phyloP scores from a whole-genome alignment of 2,329 filamentous ascomycete genomes.

The Eurotiales sp. region DNA sequence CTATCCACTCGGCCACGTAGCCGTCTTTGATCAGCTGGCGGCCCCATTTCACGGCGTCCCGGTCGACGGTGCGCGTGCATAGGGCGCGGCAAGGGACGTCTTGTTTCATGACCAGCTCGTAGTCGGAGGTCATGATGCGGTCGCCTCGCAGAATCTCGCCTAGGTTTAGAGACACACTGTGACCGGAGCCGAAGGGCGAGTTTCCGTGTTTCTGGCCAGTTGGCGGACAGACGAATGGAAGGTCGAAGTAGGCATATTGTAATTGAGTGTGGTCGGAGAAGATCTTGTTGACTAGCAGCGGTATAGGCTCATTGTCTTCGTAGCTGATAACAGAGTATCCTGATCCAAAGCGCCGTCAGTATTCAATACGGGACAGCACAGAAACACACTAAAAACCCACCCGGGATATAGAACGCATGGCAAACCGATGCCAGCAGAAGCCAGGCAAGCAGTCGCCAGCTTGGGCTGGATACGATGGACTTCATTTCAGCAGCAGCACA shows the following conservation, averaged over 20 bases:
- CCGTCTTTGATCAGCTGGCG: conserved; percentile 70
- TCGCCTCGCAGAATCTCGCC: conserved; percentile 85
- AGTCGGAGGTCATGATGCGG: conserved; percentile 78
- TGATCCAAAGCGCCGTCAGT: conserved; percentile 35
- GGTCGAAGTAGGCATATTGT: conserved; percentile 87
- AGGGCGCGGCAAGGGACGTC: conserved; percentile 70
- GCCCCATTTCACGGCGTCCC: conserved; percentile 63
- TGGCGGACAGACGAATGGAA: conserved; percentile 81
- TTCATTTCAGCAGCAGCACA: conserved; percentile 18
- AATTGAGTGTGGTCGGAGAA: conserved; percentile 85
- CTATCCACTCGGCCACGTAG: conserved; percentile 90
- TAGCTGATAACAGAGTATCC: conserved; percentile 84
- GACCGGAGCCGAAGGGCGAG: conserved; percentile 67
- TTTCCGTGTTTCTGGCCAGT: conserved; percentile 64
- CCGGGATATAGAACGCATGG: conserved; percentile 80
- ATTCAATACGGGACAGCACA: not conserved
- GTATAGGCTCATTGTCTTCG: conserved; percentile 69
- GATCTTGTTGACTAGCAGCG: conserved; percentile 86
- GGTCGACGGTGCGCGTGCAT: conserved; percentile 65
- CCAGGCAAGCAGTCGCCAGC: conserved; percentile 25
- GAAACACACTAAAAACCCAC: conserved; percentile 49
- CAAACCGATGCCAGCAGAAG: conserved; percentile 45
- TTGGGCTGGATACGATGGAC: conserved; percentile 18
- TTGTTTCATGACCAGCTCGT: conserved; percentile 72
- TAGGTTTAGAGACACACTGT: conserved; percentile 76